These are phyloP conservation scores for Pleurotus citrinopileatus DNA, from an alignment of 768 basidiomycete species.

Conservation along the genomic window DNA sequence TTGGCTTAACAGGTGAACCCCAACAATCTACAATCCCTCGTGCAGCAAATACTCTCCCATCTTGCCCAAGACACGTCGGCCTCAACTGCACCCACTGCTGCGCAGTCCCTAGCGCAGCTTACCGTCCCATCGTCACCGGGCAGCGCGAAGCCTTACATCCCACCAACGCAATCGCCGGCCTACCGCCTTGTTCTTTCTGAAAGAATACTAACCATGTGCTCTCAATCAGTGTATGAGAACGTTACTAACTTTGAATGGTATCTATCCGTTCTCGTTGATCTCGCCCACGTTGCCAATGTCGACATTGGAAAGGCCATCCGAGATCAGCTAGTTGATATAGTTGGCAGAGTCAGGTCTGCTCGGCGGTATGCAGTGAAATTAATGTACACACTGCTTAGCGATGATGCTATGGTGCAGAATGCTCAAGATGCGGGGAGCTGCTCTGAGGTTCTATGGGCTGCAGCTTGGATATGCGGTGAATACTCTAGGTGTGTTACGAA, in stretches of 20 bases:
- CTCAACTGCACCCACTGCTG: slow-evolving; percentile 53
- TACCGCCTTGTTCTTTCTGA: slow-evolving; percentile 85
- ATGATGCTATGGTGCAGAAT: slow-evolving; percentile 70
- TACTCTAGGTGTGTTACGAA: slow-evolving; percentile 70
- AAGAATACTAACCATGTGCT: slow-evolving; percentile 83
- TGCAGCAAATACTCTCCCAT: slow-evolving; percentile 87
- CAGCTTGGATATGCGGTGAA: slow-evolving; percentile 96
- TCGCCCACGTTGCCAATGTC: slow-evolving; percentile 83
- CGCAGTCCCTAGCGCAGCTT: slow-evolving; percentile 51
- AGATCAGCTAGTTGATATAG: slow-evolving; percentile 84
- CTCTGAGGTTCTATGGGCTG: slow-evolving; percentile 87
- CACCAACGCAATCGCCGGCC: slow-evolving; percentile 71
- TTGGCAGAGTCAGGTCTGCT: slow-evolving; percentile 73
- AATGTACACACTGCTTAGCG: slow-evolving; percentile 78
- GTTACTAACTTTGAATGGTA: slow-evolving; percentile 97
- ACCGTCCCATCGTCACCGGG: slow-evolving; percentile 29
- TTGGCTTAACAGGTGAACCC: slow-evolving; percentile 62
- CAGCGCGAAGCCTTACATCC: slow-evolving; percentile 29
- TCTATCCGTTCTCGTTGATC: slow-evolving; percentile 88
- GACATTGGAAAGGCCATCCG: slow-evolving; percentile 75
- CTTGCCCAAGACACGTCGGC: slow-evolving; percentile 61
- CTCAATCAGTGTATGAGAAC: slow-evolving; percentile 80
- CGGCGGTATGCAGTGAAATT: slow-evolving; percentile 80
- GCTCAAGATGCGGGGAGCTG: slow-evolving; percentile 72
- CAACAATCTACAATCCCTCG: slow-evolving; percentile 83